phyloP scores from a whole-genome alignment of 2,329 filamentous ascomycete species.

The Metarhizium sp. region DNA sequence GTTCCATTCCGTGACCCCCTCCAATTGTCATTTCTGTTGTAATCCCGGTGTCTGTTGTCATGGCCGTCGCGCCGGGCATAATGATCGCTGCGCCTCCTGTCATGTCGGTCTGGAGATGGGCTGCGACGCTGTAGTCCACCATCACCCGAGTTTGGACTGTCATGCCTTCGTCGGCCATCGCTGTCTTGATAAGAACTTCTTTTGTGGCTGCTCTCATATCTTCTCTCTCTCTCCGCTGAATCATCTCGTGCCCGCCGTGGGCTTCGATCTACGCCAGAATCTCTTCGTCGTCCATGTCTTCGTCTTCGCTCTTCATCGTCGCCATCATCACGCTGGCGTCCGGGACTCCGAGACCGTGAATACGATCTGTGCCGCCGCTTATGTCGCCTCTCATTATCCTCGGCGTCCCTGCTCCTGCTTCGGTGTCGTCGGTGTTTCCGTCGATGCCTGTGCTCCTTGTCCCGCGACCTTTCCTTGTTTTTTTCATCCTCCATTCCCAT shows the following conservation, averaged over 20 bases:
- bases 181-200: constrained; percentile 14
- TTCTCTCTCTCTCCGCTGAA: constrained; percentile 12
- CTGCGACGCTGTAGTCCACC: neutral
- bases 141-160: neutral
- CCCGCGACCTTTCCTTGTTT: constrained; percentile 29
- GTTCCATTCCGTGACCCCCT: neutral
- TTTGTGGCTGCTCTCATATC: constrained; percentile 8
- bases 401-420: constrained; percentile 7
- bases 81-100: neutral
- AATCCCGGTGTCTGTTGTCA: constrained; percentile 10
- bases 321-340: constrained; percentile 16
- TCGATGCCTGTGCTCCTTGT: constrained; percentile 20
- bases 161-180: constrained; percentile 17
- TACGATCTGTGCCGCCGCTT: constrained; percentile 34
- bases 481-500: constrained; percentile 46
- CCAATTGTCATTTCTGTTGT: neutral
- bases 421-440: constrained; percentile 3
- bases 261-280: constrained; percentile 14
- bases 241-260: constrained; percentile 10
- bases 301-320: constrained; percentile 9
- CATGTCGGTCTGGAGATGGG: neutral
- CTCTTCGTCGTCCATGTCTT: constrained; percentile 13
- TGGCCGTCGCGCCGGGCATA: neutral
- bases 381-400: constrained; percentile 5
- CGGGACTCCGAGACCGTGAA: constrained; percentile 36